Evolutionary conservation across 345 rosid genomes (phyloP).

Genomic region (Isatis tinctoria): DNA sequence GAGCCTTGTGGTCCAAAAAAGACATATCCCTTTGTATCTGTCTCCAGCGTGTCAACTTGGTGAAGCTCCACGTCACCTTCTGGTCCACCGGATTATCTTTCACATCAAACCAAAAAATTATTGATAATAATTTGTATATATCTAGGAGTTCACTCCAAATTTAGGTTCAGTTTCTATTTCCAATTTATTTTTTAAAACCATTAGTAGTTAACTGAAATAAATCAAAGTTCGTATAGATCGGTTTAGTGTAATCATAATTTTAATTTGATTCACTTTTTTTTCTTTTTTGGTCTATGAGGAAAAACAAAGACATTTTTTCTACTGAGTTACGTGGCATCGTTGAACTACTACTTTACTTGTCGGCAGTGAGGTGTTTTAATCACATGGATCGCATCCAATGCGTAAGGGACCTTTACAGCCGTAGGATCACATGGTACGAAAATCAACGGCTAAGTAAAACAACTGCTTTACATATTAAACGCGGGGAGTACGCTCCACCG

Average conservation of each 20-base stretch:
- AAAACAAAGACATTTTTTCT: neutral
- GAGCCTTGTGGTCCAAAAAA: neutral
- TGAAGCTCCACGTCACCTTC: constrained; percentile 22
- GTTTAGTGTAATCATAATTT: neutral
- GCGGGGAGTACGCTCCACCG: constrained; percentile 27
- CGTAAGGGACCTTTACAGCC: constrained; percentile 12
- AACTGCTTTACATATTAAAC: constrained; percentile 19
- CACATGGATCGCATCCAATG: constrained; percentile 31
- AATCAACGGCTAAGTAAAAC: constrained; percentile 28
- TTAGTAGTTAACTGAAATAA: neutral
- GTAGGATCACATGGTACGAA: constrained; percentile 28
- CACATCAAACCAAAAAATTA: neutral
- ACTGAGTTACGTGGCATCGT: constrained; percentile 15
- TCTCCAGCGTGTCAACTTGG: constrained; percentile 16
- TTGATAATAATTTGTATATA: neutral
- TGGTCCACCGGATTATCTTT: neutral
- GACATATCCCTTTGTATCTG: constrained; percentile 5
- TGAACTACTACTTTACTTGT: constrained; percentile 41
- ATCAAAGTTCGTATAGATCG: neutral
- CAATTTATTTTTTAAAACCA: neutral
- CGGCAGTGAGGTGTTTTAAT: constrained; percentile 39
- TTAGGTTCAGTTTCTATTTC: neutral
- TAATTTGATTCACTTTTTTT: neutral
- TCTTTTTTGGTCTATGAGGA: neutral
- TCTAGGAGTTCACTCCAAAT: neutral